Evolutionary conservation across 2,329 filamentous ascomycete species (phyloP).

Genomic region (Sporothrix schenckii): DNA sequence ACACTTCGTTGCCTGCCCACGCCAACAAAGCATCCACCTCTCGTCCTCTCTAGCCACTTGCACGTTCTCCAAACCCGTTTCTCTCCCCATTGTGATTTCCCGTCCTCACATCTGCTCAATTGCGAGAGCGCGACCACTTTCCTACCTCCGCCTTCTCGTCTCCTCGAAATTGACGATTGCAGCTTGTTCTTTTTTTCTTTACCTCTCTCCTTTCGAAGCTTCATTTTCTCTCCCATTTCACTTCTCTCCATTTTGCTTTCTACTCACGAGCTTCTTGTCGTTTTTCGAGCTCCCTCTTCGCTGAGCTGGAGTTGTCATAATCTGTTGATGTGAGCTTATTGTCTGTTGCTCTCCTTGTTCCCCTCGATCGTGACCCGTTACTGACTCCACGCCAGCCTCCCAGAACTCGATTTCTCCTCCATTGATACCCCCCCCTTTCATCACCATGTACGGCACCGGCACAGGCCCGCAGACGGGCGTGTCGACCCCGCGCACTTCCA

Average conservation of each 20-base stretch:
- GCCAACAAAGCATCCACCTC: slow-evolving; percentile 10
- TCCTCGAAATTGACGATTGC: background rate
- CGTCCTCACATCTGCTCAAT: slow-evolving; percentile 18
- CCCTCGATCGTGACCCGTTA: background rate
- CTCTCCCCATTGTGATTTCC: slow-evolving; percentile 1
- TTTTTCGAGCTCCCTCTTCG: slow-evolving; percentile 37
- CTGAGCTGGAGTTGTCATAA: slow-evolving; percentile 36
- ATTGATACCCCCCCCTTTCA: slow-evolving; percentile 44
- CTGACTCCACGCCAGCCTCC: slow-evolving; percentile 19
- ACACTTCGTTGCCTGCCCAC: slow-evolving; percentile 11
- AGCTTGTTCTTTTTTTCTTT: background rate
- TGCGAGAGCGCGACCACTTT: slow-evolving; percentile 15
- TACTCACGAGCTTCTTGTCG: slow-evolving; percentile 12
- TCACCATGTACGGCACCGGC: slow-evolving; percentile 78
- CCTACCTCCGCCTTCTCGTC: slow-evolving; percentile 6
- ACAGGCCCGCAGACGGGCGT: slow-evolving; percentile 92
- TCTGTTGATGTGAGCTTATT: slow-evolving; percentile 30
- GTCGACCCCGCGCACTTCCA: slow-evolving; percentile 90
- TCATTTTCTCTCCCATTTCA: background rate
- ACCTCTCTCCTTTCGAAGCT: background rate
- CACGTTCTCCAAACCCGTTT: slow-evolving; percentile 32
- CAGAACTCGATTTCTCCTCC: slow-evolving; percentile 25
- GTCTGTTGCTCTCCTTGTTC: background rate
- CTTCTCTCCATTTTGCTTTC: slow-evolving; percentile 7
- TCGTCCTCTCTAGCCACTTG: slow-evolving; percentile 41